Conservation (phyloP, 495 filamentous ascomycete species). For the Astrothelium macrocarpum region DNA sequence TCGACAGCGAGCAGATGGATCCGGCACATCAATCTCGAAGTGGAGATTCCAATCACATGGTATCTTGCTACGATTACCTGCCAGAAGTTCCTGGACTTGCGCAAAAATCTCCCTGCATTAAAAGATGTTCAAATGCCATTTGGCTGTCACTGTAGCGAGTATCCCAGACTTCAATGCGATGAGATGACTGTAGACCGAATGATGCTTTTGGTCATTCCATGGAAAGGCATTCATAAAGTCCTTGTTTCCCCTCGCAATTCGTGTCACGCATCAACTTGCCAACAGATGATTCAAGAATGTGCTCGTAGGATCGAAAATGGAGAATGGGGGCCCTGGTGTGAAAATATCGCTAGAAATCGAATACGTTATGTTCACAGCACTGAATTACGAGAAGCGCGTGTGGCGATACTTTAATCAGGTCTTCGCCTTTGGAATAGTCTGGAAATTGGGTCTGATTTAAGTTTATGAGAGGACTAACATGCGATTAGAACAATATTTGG, state of each 20-base stretch:
- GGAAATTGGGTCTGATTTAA: neutral
- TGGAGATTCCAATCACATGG: too few relatives aligned
- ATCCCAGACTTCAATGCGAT: neutral
- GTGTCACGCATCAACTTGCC: neutral
- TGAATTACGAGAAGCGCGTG: too few relatives aligned
- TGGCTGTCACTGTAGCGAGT: neutral
- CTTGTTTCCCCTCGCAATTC: too few relatives aligned
- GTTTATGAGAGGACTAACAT: too few relatives aligned
- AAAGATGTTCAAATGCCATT: neutral
- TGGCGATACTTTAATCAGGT: too few relatives aligned
- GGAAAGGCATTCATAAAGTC: too few relatives aligned
- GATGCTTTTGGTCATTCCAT: too few relatives aligned
- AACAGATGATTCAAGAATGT: neutral
- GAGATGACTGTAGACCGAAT: neutral
- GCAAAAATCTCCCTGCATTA: neutral
- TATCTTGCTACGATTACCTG: neutral
- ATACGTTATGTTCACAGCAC: too few relatives aligned
- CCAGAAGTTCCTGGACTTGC: neutral
- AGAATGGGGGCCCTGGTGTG: neutral
- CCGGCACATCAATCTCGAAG: neutral
- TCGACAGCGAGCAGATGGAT: neutral
- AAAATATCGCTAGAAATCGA: neutral
- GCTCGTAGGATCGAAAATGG: neutral
- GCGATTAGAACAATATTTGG: too few relatives aligned
- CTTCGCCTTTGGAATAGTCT: neutral